Evolutionary conservation across 768 basidiomycete species (phyloP).

Genomic region (Termitomyces eurrhizus): DNA sequence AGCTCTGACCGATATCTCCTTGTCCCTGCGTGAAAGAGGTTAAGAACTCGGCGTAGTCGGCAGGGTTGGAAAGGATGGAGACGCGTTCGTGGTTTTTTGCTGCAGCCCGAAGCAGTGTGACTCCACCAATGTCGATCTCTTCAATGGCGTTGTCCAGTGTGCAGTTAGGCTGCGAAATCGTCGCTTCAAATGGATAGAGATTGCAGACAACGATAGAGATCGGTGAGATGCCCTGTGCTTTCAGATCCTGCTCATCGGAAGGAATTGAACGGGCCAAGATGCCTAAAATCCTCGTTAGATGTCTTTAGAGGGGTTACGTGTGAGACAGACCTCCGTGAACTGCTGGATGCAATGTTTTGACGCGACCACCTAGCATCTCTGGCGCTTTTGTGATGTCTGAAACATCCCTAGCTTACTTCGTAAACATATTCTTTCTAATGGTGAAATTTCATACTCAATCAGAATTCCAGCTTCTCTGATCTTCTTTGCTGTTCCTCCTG

Average conservation of each 20-base stretch:
- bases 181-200: conserved; percentile 93
- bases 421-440: background rate
- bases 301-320: conserved; percentile 3
- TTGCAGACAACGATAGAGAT: conserved; percentile 99
- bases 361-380: conserved; percentile 97
- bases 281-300: conserved; percentile 40
- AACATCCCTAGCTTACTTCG: conserved; percentile 67
- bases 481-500: conserved; percentile 96
- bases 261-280: conserved; percentile 92
- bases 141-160: conserved; percentile 92
- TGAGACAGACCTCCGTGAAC: conserved; percentile 84
- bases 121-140: conserved; percentile 98
- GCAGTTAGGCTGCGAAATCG: conserved; percentile 84
- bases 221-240: conserved; percentile 79
- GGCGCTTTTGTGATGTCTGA: conserved; percentile 96
- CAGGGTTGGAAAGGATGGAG: conserved; percentile 82
- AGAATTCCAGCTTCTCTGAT: conserved; percentile 91
- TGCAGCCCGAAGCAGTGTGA: conserved; percentile 94
- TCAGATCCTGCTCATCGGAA: conserved; percentile 85
- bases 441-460: conserved; percentile 63
- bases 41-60: conserved; percentile 83
- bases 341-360: conserved; percentile 97
- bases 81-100: conserved; percentile 98
- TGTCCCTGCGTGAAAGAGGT: conserved; percentile 68
- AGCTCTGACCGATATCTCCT: conserved; percentile 68